A percentile compares a stretch with the other conserved stretches of the same genome.
These are phyloP conservation scores for Cyphellophora attinorum DNA, from an alignment of 2,329 filamentous ascomycete genomes.

Conservation along the genomic window DNA sequence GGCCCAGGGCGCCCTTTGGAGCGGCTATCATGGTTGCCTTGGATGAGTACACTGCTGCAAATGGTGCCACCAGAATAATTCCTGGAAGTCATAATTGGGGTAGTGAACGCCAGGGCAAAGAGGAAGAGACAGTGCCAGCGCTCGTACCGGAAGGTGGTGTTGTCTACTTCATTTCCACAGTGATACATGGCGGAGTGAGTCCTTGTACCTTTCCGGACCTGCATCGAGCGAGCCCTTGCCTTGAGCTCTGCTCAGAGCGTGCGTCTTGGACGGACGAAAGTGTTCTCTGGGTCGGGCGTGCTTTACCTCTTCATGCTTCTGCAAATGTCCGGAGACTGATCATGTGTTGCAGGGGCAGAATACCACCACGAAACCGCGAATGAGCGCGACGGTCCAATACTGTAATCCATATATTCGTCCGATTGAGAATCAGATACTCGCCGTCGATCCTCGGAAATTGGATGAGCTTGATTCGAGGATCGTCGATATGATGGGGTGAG, in stretches of 20 bases:
- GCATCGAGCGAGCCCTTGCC: too few relatives aligned
- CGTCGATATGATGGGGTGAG: conserved; percentile 24
- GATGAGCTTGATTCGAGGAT: conserved; percentile 21
- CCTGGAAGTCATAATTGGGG: conserved; percentile 28
- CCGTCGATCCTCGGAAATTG: conserved; percentile 24
- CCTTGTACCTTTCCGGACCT: too few relatives aligned
- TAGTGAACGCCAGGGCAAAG: conserved; percentile 9
- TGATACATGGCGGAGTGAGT: conserved; percentile 30
- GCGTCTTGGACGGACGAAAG: too few relatives aligned
- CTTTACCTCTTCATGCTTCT: too few relatives aligned
- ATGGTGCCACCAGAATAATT: conserved; percentile 26
- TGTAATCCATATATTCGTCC: conserved; percentile 30
- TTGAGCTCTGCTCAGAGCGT: too few relatives aligned
- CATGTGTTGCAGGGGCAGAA: too few relatives aligned
- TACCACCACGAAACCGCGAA: conserved; percentile 19
- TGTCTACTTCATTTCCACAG: conserved; percentile 26
- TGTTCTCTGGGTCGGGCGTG: too few relatives aligned
- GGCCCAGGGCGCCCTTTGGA: conserved; percentile 26
- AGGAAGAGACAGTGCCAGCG: conserved; percentile 23
- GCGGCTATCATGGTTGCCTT: conserved; percentile 23
- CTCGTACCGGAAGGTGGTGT: conserved; percentile 28
- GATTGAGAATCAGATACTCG: conserved; percentile 24
- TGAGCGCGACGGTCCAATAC: conserved; percentile 31
- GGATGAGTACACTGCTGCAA: conserved; percentile 14
- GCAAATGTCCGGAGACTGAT: too few relatives aligned